Evolutionary conservation across 1,284 basidiomycete species (phyloP).

Genomic region (Cystobasidium slooffiae): DNA sequence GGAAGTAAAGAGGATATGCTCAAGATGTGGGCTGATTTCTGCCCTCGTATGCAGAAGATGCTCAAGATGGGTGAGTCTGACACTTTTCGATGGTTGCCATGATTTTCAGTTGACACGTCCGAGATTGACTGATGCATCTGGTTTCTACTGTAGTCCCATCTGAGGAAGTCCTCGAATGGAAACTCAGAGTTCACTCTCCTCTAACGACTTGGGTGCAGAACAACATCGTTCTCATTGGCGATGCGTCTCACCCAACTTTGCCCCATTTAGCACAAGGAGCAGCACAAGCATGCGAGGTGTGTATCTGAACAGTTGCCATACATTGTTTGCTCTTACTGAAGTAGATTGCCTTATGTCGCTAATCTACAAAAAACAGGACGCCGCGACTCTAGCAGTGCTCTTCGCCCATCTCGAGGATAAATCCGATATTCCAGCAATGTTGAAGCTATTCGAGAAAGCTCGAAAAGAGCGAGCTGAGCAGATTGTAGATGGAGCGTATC

Average conservation of each 20-base stretch:
- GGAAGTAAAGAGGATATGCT: conserved; percentile 57
- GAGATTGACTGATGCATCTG: background rate
- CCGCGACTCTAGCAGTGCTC: conserved; percentile 56
- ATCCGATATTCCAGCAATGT: conserved; percentile 55
- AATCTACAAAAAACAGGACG: too few relatives aligned
- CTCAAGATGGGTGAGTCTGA: conserved; percentile 50
- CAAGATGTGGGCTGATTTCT: conserved; percentile 56
- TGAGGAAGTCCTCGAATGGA: conserved; percentile 58
- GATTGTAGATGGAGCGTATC: conserved; percentile 56
- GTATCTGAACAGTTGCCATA: too few relatives aligned
- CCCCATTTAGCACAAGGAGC: conserved; percentile 55
- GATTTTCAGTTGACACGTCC: too few relatives aligned
- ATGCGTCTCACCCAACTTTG: conserved; percentile 56
- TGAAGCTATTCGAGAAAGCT: conserved; percentile 55
- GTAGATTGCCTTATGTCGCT: too few relatives aligned
- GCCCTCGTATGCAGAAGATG: conserved; percentile 57
- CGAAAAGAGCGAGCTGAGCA: conserved; percentile 58
- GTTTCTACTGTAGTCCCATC: conserved; percentile 49
- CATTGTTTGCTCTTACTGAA: too few relatives aligned
- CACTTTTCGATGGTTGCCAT: background rate
- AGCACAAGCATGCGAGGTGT: conserved; percentile 56
- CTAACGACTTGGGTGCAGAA: conserved; percentile 56
- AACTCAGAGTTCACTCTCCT: conserved; percentile 56
- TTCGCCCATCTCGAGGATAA: conserved; percentile 54
- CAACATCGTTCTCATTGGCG: conserved; percentile 53